These are phyloP conservation scores for Pythium dissotocum DNA, from an alignment of 352 stramenopile species.

Conservation along the genomic window DNA sequence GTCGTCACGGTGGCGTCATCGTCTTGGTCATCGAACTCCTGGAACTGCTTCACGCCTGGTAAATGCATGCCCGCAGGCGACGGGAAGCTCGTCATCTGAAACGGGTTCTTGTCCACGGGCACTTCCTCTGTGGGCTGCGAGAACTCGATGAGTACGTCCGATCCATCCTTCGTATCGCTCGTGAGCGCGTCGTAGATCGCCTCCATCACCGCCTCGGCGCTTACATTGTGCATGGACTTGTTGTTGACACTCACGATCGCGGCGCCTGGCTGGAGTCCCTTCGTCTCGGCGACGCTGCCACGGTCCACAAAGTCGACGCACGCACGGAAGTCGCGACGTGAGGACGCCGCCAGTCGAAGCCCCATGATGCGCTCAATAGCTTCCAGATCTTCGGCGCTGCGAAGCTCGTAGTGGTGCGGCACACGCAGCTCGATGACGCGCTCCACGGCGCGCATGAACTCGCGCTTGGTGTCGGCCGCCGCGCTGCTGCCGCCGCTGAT, in stretches of 20 bases:
- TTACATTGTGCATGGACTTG: conserved; percentile 47
- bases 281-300: conserved; percentile 46
- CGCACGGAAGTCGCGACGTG: conserved; percentile 57
- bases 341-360: conserved; percentile 59
- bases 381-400: conserved; percentile 35
- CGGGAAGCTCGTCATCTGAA: conserved; percentile 72
- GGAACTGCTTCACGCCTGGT: conserved; percentile 61
- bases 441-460: conserved; percentile 46
- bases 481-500: not conserved
- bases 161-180: not conserved
- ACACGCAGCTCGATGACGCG: conserved; percentile 50
- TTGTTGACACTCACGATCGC: conserved; percentile 64
- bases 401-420: conserved; percentile 23
- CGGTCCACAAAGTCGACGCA: conserved; percentile 69
- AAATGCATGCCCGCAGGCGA: conserved; percentile 66
- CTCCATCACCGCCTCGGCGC: conserved; percentile 48
- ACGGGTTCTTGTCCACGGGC: conserved; percentile 67
- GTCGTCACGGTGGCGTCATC: not conserved
- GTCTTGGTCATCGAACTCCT: conserved; percentile 29
- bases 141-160: conserved; percentile 59
- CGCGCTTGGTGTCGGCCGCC: conserved; percentile 2
- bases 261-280: conserved; percentile 51
- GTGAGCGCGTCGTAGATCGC: conserved; percentile 36
- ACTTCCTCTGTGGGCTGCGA: conserved; percentile 65
- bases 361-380: conserved; percentile 44